Percentiles rank a stretch among this genome's conserved stretches.
phyloP scores from a whole-genome alignment of 2,329 filamentous ascomycete genomes.

The Venturia asperata region DNA sequence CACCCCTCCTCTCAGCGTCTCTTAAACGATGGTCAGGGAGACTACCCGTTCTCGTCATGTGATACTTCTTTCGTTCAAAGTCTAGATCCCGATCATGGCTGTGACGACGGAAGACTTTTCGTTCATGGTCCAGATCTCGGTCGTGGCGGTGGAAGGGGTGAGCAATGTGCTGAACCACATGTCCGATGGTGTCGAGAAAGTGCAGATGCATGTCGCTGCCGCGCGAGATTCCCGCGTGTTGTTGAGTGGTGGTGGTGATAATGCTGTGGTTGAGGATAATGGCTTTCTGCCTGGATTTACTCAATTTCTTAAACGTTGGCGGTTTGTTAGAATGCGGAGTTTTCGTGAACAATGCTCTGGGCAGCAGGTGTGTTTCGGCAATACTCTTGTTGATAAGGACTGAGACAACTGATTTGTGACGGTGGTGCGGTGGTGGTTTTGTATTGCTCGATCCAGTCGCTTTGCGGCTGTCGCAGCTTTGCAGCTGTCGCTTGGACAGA shows the following conservation, averaged over 20 bases:
- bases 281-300: background rate
- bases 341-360: background rate
- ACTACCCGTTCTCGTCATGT: background rate
- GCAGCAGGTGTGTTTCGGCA: background rate
- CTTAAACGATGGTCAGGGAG: background rate
- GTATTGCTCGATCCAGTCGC: background rate
- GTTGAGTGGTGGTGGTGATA: background rate
- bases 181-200: constrained; percentile 3
- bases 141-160: background rate
- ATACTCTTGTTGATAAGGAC: background rate
- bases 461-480: background rate
- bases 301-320: background rate
- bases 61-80: background rate
- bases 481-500: background rate
- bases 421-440: too few relatives aligned
- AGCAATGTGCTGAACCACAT: background rate
- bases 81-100: constrained; percentile 1
- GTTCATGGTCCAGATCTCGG: background rate
- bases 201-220: background rate
- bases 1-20: background rate
- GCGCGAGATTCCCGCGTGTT: background rate
- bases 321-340: background rate
- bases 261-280: background rate
- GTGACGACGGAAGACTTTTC: background rate
- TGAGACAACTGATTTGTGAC: background rate